These are phyloP conservation scores for Hyaloperonospora brassicae DNA, from an alignment of 352 stramenopile species.

Conservation along the genomic window DNA sequence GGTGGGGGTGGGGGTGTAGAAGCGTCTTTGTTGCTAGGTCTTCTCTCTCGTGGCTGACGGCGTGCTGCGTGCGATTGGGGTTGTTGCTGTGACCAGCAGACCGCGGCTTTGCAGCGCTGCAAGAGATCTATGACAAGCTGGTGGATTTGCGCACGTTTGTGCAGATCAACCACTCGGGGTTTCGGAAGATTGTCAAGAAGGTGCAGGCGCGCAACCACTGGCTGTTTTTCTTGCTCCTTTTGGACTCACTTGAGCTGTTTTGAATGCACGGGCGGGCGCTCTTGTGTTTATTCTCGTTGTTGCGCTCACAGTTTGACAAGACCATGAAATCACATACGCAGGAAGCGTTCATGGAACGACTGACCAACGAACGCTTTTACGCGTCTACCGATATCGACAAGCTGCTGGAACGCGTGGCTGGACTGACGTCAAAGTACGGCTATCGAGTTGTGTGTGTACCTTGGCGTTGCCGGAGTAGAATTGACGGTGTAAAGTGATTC, in stretches of 20 bases:
- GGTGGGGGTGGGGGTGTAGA: not conserved
- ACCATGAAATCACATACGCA: conserved; percentile 62
- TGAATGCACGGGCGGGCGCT: too few species aligned
- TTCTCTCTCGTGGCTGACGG: not conserved
- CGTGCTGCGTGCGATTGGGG: not conserved
- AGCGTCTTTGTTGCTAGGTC: too few species aligned
- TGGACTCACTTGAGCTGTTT: conserved; percentile 1
- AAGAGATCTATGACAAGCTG: conserved; percentile 87
- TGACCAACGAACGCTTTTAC: conserved; percentile 76
- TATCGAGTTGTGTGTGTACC: conserved; percentile 7
- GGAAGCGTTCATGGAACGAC: conserved; percentile 71
- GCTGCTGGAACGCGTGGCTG: conserved; percentile 71
- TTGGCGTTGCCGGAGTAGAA: not conserved
- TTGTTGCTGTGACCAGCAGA: conserved; percentile 28
- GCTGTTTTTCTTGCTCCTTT: too few species aligned
- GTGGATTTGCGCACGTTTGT: conserved; percentile 87
- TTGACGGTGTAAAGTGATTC: conserved; percentile 6
- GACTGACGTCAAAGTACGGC: conserved; percentile 67
- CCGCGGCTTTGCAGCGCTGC: conserved; percentile 70
- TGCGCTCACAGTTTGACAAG: conserved; percentile 81
- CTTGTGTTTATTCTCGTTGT: too few species aligned
- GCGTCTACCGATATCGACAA: conserved; percentile 66
- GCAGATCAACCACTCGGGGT: conserved; percentile 88
- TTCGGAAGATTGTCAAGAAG: conserved; percentile 92
- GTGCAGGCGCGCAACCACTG: conserved; percentile 18